Percentiles rank a stretch among this genome's conserved stretches.
Conservation (phyloP, 768 basidiomycete species). For the Mrakia hoshinonis region DNA sequence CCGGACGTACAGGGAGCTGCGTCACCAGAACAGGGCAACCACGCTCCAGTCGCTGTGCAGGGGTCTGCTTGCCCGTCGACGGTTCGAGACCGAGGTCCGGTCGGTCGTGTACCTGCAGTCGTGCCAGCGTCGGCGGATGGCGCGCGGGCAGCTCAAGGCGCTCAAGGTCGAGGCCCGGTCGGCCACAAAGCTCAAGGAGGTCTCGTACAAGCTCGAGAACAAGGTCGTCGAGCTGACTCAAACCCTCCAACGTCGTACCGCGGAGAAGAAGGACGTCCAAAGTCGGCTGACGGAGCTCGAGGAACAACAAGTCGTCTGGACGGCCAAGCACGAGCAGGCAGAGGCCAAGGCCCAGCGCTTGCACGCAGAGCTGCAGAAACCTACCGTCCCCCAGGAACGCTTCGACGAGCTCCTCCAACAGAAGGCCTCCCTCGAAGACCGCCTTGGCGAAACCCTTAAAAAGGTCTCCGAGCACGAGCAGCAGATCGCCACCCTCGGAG, state of each 20-base stretch:
- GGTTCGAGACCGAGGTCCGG: conserved; percentile 42
- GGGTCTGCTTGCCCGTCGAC: conserved; percentile 52
- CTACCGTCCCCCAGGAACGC: conserved; percentile 61
- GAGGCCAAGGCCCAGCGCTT: conserved; percentile 65
- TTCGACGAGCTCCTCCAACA: conserved; percentile 64
- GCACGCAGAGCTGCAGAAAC: conserved; percentile 57
- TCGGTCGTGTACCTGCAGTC: conserved; percentile 81
- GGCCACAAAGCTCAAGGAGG: conserved; percentile 96
- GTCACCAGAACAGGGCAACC: conserved; percentile 56
- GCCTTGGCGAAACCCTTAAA: conserved; percentile 65
- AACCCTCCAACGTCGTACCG: conserved; percentile 74
- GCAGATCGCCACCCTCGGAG: conserved; percentile 67
- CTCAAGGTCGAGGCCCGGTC: conserved; percentile 89
- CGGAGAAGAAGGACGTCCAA: conserved; percentile 81
- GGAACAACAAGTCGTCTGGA: conserved; percentile 76
- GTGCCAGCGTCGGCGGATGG: conserved; percentile 78
- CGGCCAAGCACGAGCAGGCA: conserved; percentile 75
- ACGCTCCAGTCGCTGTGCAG: conserved; percentile 73
- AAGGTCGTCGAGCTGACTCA: conserved; percentile 99
- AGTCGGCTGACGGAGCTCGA: conserved; percentile 68
- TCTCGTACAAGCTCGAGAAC: conserved; percentile 94
- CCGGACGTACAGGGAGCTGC: conserved; percentile 51
- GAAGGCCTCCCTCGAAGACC: conserved; percentile 71
- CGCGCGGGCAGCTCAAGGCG: conserved; percentile 71
- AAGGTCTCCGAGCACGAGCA: conserved; percentile 76